Conservation (phyloP, 2,329 filamentous ascomycete species). For the Fusarium palustre region DNA sequence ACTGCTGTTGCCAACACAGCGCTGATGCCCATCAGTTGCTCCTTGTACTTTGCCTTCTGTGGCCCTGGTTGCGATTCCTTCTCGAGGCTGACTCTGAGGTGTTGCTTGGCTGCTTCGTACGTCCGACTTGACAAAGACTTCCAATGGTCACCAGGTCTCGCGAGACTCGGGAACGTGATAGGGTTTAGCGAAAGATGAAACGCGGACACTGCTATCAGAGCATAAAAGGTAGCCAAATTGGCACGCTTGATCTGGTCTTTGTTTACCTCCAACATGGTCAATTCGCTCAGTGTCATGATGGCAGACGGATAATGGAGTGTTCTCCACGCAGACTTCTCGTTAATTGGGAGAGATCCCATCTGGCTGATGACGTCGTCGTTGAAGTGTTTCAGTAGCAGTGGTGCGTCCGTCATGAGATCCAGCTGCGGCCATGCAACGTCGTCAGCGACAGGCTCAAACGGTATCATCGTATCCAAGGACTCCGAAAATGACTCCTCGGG, state of each 20-base stretch:
- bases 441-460: not conserved
- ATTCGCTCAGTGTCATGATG: slow-evolving; percentile 38
- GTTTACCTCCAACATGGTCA: slow-evolving; percentile 31
- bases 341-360: slow-evolving; percentile 41
- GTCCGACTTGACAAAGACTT: slow-evolving; percentile 15
- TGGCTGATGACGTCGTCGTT: slow-evolving; percentile 42
- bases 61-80: slow-evolving; percentile 36
- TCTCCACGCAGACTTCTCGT: slow-evolving; percentile 41
- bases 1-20: slow-evolving; percentile 38
- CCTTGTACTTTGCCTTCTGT: slow-evolving; percentile 39
- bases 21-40: slow-evolving; percentile 39
- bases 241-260: slow-evolving; percentile 38
- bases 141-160: slow-evolving; percentile 29
- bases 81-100: slow-evolving; percentile 37
- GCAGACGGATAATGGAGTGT: slow-evolving; percentile 37
- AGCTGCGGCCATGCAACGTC: slow-evolving; percentile 34
- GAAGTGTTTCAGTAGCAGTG: slow-evolving; percentile 34
- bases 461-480: not conserved
- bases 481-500: slow-evolving; percentile 24
- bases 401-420: slow-evolving; percentile 35
- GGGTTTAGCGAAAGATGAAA: slow-evolving; percentile 34
- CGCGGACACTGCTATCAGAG: slow-evolving; percentile 36
- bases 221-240: slow-evolving; percentile 34
- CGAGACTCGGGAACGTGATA: slow-evolving; percentile 10
- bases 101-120: slow-evolving; percentile 41